These are phyloP conservation scores for Hericium erinaceus DNA, from an alignment of 768 basidiomycete genomes.

Conservation along the genomic window DNA sequence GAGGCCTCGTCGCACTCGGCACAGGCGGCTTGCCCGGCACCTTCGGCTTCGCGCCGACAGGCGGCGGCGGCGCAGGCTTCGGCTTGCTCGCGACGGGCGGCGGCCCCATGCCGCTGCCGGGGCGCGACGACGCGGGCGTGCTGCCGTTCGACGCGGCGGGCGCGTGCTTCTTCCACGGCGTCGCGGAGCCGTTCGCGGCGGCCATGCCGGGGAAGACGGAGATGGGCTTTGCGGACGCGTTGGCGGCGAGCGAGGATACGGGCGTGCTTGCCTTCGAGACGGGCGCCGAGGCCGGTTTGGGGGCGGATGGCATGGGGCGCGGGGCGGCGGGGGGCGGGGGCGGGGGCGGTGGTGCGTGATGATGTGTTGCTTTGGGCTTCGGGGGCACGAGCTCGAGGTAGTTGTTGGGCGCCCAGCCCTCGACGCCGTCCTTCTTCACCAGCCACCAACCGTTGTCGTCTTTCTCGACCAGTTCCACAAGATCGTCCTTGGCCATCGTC, in stretches of 20 bases:
- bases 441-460: constrained; percentile 98
- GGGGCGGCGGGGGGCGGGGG: constrained; percentile 31
- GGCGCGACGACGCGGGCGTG: constrained; percentile 39
- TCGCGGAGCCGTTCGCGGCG: constrained; percentile 53
- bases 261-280: constrained; percentile 23
- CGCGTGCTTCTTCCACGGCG: constrained; percentile 64
- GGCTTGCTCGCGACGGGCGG: constrained; percentile 52
- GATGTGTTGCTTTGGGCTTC: constrained; percentile 58
- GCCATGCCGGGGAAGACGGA: constrained; percentile 76
- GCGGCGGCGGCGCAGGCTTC: constrained; percentile 45
- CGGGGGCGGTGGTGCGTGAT: constrained; percentile 44
- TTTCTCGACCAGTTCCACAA: constrained; percentile 87
- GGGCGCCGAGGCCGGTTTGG: constrained; percentile 10
- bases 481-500: constrained; percentile 79
- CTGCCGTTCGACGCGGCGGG: constrained; percentile 16
- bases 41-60: constrained; percentile 46
- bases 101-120: constrained; percentile 41
- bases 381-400: constrained; percentile 78
- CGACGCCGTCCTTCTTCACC: constrained; percentile 68
- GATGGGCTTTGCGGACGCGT: constrained; percentile 65
- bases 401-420: constrained; percentile 95
- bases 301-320: constrained; percentile 13
- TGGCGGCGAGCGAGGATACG: constrained; percentile 37
- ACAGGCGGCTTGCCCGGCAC: constrained; percentile 51
- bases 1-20: constrained; percentile 46